Evolutionary conservation across 768 basidiomycete species (phyloP), one percentile per base, ranked within the genome.

Genomic region (Lentinula sp.): DNA sequence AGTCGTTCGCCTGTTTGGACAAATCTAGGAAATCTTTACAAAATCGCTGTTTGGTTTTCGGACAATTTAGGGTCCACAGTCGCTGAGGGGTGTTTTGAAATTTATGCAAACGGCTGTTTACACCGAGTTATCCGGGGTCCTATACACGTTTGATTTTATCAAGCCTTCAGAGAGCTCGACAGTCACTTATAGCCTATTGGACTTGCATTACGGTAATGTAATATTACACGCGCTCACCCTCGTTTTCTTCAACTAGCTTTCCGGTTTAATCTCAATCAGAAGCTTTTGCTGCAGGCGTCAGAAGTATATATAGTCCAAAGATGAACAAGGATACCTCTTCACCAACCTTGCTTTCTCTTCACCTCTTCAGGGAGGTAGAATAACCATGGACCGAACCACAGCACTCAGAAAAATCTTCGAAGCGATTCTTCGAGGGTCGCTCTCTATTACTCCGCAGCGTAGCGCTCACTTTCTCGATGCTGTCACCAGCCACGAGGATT

Each of bases 391-490:
- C 23, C 53, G 53, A 55, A 6, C 53, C 37, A 11, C 53, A 18
- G 6, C 23, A 40, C 37, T 55, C 8, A 40, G 15, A 23, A 55
- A 55, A 18, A 7, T 55, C n/a, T 55, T 55, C 18, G 37, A 55
- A 18, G 37, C n/a, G 11, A 35, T 55, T 18, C 53, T 55, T n/a
- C 40, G 43, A 31, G 57, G 57, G 16, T 46, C 57, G 6, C 23
- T 48, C 10, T 1, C 43, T 9, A 45, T 57, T 28, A 46, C 57
- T 45, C 42, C 57, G 2, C 42, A 23, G 42, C 42, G 57, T 37
- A 45, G 46, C 43, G 46, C 28, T 8, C 16, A 42, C 15, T 84
- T 84, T 62, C 69, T 84, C 1, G 76, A 85, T 60, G 80, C 77
- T 6, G 68, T 85, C 32, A 77, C 67, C 64, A 58, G 61, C 5